These are phyloP conservation scores for Nitzschia sp. DNA, from an alignment of 108 stramenopile genomes.

Conservation along the genomic window DNA sequence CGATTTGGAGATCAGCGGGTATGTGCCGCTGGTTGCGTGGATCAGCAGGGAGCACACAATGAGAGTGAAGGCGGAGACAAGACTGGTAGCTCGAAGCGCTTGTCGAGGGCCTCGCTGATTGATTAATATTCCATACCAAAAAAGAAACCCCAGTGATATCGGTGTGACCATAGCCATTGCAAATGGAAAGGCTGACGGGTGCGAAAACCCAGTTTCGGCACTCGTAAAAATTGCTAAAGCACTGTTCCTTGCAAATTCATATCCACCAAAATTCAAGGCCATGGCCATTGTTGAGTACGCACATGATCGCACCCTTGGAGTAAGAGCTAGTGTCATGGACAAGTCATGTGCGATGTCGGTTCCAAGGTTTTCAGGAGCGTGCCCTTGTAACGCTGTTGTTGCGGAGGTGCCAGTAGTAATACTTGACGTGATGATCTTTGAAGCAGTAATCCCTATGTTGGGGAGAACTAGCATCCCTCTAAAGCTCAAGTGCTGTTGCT, in stretches of 20 bases:
- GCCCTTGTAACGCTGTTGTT: too few relatives aligned
- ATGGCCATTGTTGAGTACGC: slow-evolving; percentile 65
- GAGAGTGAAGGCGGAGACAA: slow-evolving; percentile 38
- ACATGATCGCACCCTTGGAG: slow-evolving; percentile 29
- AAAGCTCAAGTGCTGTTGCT: too few relatives aligned
- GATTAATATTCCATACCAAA: slow-evolving; percentile 61
- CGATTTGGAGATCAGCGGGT: neutral
- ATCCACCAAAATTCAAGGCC: slow-evolving; percentile 76
- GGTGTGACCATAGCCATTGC: slow-evolving; percentile 80
- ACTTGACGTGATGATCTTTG: too few relatives aligned
- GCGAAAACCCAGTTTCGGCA: slow-evolving; percentile 64
- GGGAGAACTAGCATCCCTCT: too few relatives aligned
- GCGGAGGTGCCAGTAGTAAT: too few relatives aligned
- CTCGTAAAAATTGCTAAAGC: slow-evolving; percentile 79
- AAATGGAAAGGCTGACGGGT: slow-evolving; percentile 69
- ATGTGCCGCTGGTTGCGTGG: neutral
- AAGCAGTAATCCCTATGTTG: too few relatives aligned
- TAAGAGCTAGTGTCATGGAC: neutral
- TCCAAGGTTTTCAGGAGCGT: too few relatives aligned
- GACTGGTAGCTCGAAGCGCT: slow-evolving; percentile 61
- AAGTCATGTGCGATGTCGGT: too few relatives aligned
- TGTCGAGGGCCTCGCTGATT: slow-evolving; percentile 56
- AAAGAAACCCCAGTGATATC: slow-evolving; percentile 58
- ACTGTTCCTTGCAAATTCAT: slow-evolving; percentile 73
- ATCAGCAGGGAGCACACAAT: slow-evolving; percentile 27